Evolutionary conservation across 2,329 filamentous ascomycete genomes (phyloP).

Genomic region (Chaetothyriales sp.): DNA sequence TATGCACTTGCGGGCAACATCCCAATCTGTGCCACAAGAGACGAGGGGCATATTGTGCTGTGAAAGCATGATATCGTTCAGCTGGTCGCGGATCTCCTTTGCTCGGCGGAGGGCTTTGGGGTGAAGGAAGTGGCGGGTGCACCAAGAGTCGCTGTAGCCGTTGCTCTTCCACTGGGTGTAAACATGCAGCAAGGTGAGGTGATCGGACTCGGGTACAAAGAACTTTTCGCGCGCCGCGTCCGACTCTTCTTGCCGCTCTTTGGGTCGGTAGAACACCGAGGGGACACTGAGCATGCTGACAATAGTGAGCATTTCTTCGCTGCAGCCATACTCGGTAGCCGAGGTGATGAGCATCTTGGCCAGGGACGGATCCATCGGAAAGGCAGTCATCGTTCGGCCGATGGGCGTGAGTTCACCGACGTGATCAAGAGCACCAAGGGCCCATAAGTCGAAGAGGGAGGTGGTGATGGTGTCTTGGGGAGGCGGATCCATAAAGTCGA

Average conservation of each 20-base stretch:
- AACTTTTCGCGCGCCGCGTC: constrained; percentile 94
- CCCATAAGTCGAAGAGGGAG: constrained; percentile 94
- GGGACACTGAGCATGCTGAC: constrained; percentile 96
- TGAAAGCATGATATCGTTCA: constrained; percentile 73
- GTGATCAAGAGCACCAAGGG: constrained; percentile 82
- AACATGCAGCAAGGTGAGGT: constrained; percentile 87
- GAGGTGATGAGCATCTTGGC: constrained; percentile 91
- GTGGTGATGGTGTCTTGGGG: constrained; percentile 96
- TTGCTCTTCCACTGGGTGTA: constrained; percentile 93
- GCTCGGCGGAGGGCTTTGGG: constrained; percentile 83
- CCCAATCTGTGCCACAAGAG: constrained; percentile 93
- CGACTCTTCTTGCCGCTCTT: constrained; percentile 90
- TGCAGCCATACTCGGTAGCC: constrained; percentile 75
- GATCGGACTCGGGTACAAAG: constrained; percentile 94
- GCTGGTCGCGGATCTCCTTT: constrained; percentile 86
- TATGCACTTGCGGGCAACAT: constrained; percentile 86
- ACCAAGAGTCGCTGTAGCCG: constrained; percentile 81
- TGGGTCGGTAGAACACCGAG: constrained; percentile 90
- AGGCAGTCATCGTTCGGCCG: constrained; percentile 86
- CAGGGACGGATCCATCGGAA: constrained; percentile 93
- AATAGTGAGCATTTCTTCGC: constrained; percentile 95
- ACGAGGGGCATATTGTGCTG: constrained; percentile 78
- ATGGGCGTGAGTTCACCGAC: constrained; percentile 79
- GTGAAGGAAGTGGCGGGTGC: constrained; percentile 81
- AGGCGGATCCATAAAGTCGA: constrained; percentile 96